Evolutionary conservation across 2,329 filamentous ascomycete species (phyloP), one percentile per base, ranked within the genome.

Genomic region (Sclerotinia subarctica): DNA sequence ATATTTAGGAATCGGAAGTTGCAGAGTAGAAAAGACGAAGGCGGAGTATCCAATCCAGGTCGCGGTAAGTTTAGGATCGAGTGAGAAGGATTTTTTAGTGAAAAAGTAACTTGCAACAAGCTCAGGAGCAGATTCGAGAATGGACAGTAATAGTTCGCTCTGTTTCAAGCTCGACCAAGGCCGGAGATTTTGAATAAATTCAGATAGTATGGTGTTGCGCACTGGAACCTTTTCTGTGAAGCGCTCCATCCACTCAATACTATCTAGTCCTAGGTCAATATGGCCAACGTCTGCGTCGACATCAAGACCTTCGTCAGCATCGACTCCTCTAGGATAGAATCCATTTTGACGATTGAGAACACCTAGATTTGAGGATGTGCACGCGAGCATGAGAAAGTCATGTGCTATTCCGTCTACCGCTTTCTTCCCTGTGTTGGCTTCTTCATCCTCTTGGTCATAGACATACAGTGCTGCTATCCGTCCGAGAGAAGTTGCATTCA

Each of bases 41-140:
- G 93, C 88, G 0, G 93, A 93, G 77, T 96, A 97, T 53, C 94
- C 94, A 73, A 98, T 91, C 95, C 95, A 99, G 0, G 93, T 95
- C 56, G 93, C 89, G 3, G 93, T 95, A 6, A 96, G 84, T 76
- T 97, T 98, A 0, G 95, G 94, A 53, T 98, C 94, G 71, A 96
- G 93, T 0, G 89, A 87, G 74, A 98, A 95, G 66, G 89, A 86
- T 69, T 86, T 88, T 76, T 93, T 94, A 76, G 87, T 89, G 54
- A 88, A 83, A 76, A 97, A 98, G 78, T 96, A 99, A 74, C 93
- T 89, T 54, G 93, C 90, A 1, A 96, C 86, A 3, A 98, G 84
- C 78, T 98, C 95, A 0, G 96, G 94, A 0, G 90, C 92, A 10
- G 87, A 86, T 70, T 83, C 84, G 76, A 99, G 96, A 46, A 96